Percentiles rank a stretch among this genome's conserved stretches.
These are phyloP conservation scores for Leccinum broughii DNA, from an alignment of 768 basidiomycete genomes.

Conservation along the genomic window DNA sequence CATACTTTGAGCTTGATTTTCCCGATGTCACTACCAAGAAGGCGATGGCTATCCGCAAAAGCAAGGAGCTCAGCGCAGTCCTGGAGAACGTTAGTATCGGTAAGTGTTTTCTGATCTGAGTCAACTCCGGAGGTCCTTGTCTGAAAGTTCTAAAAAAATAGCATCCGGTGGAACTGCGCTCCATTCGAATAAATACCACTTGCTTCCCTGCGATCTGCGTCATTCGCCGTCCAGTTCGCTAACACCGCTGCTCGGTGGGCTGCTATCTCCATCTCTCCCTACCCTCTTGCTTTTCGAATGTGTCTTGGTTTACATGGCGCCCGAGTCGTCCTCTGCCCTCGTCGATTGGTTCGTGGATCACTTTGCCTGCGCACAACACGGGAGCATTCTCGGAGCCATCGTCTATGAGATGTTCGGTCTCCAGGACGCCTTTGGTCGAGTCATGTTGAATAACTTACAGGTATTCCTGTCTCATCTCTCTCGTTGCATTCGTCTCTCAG, in stretches of 20 bases:
- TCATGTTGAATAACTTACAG: constrained; percentile 88
- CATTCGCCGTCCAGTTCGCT: constrained; percentile 51
- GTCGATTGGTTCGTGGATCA: constrained; percentile 73
- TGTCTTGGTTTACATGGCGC: constrained; percentile 83
- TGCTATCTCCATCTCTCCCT: constrained; percentile 62
- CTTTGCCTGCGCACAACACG: constrained; percentile 33
- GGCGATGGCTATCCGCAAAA: constrained; percentile 74
- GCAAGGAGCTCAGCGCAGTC: constrained; percentile 37
- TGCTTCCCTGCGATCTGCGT: constrained; percentile 80
- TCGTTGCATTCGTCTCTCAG: background rate
- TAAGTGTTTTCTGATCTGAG: constrained; percentile 6
- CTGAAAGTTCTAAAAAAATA: constrained; percentile 7
- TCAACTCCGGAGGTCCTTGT: background rate
- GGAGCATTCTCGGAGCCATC: constrained; percentile 48
- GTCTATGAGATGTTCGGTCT: constrained; percentile 92
- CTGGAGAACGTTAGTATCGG: constrained; percentile 18
- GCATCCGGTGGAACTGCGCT: constrained; percentile 39
- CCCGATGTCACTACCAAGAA: constrained; percentile 83
- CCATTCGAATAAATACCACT: constrained; percentile 37
- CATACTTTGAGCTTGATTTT: constrained; percentile 92
- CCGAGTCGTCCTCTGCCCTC: constrained; percentile 55
- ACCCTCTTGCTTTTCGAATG: constrained; percentile 93
- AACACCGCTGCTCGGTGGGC: constrained; percentile 30
- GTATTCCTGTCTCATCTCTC: constrained; percentile 38
- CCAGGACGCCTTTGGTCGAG: constrained; percentile 84